A percentile compares a stretch with the other conserved stretches of the same genome.
Conservation (phyloP, 2,329 filamentous ascomycete species). For the Byssothecium circinans region DNA sequence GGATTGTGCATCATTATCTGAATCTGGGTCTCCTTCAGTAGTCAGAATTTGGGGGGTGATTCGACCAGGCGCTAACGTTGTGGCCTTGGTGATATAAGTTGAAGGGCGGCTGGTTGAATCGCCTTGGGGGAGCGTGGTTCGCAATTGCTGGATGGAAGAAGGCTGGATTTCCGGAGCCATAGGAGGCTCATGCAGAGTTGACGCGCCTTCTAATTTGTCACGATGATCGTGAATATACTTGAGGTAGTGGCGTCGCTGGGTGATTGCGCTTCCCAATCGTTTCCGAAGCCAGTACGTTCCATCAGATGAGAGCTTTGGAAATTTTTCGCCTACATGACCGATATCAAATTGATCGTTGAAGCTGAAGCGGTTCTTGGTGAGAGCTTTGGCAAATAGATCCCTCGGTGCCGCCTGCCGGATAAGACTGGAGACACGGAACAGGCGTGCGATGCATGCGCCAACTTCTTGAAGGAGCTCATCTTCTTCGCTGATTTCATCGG, state of each 20-base stretch:
- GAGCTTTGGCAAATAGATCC: constrained; percentile 17
- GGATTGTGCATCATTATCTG: constrained; percentile 13
- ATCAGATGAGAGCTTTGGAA: constrained; percentile 14
- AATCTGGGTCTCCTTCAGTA: constrained; percentile 10
- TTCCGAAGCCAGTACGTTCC: constrained; percentile 13
- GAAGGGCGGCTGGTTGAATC: constrained; percentile 14
- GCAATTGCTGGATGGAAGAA: background rate
- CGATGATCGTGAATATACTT: constrained; percentile 20
- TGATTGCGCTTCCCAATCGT: constrained; percentile 22
- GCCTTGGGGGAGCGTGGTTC: background rate
- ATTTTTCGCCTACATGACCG: constrained; percentile 21
- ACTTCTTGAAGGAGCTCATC: constrained; percentile 19
- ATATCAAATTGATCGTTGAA: constrained; percentile 22
- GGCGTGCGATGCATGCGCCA: constrained; percentile 9
- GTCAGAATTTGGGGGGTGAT: constrained; percentile 10
- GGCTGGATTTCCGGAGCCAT: constrained; percentile 1
- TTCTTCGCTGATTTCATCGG: constrained; percentile 10
- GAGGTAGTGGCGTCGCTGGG: constrained; percentile 21
- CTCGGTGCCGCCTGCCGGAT: constrained; percentile 19
- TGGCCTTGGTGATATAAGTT: constrained; percentile 18
- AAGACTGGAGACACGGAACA: constrained; percentile 19
- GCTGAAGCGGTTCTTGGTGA: constrained; percentile 13
- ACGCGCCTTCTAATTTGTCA: constrained; percentile 11
- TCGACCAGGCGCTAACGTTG: constrained; percentile 9
- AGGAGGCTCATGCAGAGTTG: background rate